A percentile compares a stretch with the other conserved stretches of the same genome.
Conservation (phyloP, 179 eudicot genomes). For the Beta macrorhiza region DNA sequence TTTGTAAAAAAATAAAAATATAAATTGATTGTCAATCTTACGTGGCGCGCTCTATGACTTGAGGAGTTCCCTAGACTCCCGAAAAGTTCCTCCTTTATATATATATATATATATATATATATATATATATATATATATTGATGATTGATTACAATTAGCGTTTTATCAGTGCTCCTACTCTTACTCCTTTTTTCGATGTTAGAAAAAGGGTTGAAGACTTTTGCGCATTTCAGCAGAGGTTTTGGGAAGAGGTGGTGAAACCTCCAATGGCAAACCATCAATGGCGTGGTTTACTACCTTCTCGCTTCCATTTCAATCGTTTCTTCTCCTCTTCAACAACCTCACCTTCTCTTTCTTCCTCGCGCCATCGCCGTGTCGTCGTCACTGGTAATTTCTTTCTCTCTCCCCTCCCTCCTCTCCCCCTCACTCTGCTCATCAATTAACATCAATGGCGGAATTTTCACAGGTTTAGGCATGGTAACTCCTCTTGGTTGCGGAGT, state of each 20-base stretch:
- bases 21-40: too few relatives aligned
- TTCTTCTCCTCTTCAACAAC: slow-evolving; percentile 31
- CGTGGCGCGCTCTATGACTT: too few relatives aligned
- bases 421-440: background rate
- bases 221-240: background rate
- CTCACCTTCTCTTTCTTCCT: slow-evolving; percentile 25
- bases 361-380: slow-evolving; percentile 55
- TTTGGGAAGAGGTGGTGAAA: background rate
- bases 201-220: too few relatives aligned
- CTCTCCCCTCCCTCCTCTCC: background rate
- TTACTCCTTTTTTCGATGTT: too few relatives aligned
- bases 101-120: too few relatives aligned
- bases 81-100: too few relatives aligned
- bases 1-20: too few relatives aligned
- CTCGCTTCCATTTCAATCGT: slow-evolving; percentile 30
- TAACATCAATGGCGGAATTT: background rate
- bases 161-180: too few relatives aligned
- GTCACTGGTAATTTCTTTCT: slow-evolving; percentile 54
- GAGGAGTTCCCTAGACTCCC: too few relatives aligned
- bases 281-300: slow-evolving; percentile 34
- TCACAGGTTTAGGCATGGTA: slow-evolving; percentile 79
- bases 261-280: slow-evolving; percentile 34
- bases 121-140: too few relatives aligned
- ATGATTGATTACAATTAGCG: too few relatives aligned
- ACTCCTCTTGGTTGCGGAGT: slow-evolving; percentile 95